Conservation (phyloP, 2,329 filamentous ascomycete genomes). For the Monosporascus sp. region DNA sequence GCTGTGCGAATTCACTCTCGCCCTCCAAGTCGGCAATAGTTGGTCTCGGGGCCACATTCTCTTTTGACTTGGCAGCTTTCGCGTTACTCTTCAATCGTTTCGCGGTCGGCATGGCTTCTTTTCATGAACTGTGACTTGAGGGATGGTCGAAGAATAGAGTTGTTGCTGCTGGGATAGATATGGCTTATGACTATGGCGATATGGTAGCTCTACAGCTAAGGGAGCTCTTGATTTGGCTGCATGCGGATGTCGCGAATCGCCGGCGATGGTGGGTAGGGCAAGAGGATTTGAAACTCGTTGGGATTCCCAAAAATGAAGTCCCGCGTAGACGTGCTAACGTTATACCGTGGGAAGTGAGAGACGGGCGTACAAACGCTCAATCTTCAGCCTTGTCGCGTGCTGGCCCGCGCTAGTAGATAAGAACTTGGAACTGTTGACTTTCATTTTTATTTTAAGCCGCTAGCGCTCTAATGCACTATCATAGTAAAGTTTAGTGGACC, state of each 20-base stretch:
- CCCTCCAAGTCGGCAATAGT: slow-evolving; percentile 65
- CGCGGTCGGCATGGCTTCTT: slow-evolving; percentile 47
- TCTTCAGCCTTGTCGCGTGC: background rate
- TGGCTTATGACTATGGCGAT: no score
- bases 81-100: slow-evolving; percentile 52
- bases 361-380: no score
- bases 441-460: background rate
- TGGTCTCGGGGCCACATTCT: slow-evolving; percentile 45
- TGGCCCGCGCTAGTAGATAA: background rate
- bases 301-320: no score
- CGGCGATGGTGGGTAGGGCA: no score
- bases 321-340: no score
- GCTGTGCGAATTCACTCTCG: slow-evolving; percentile 65
- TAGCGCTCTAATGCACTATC: background rate
- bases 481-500: background rate
- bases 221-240: no score
- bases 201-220: no score
- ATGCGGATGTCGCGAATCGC: no score
- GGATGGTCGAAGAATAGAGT: background rate
- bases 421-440: background rate
- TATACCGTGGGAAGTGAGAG: no score
- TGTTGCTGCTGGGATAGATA: no score
- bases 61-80: slow-evolving; percentile 33
- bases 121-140: background rate
- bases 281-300: no score